These are phyloP conservation scores for Ceratocystis smalleyi DNA, from an alignment of 2,329 filamentous ascomycete genomes.

Conservation along the genomic window DNA sequence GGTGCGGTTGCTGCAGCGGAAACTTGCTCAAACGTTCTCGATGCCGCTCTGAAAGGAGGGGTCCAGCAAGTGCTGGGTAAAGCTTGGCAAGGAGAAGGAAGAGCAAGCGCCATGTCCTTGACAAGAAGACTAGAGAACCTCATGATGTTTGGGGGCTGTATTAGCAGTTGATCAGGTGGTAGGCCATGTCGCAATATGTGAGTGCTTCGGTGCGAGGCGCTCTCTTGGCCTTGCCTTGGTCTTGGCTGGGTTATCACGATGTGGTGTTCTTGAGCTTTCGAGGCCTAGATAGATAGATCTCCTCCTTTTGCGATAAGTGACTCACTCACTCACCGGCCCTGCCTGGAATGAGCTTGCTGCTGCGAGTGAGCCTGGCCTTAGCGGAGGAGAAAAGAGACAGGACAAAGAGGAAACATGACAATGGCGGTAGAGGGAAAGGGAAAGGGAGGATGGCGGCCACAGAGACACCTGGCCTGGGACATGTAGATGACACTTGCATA, in stretches of 20 bases:
- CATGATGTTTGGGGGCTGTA: background rate
- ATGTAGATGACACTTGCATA: background rate
- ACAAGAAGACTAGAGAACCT: background rate
- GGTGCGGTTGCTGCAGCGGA: conserved; percentile 8
- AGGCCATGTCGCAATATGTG: background rate
- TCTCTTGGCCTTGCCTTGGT: background rate
- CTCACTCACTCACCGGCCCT: background rate
- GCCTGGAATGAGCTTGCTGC: background rate
- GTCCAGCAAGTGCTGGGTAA: no score
- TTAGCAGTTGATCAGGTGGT: no score
- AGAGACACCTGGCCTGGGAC: background rate
- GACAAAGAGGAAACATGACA: background rate
- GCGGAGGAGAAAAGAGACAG: background rate
- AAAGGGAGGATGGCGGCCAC: background rate
- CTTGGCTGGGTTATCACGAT: background rate
- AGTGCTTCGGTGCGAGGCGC: background rate
- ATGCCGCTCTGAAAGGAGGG: background rate
- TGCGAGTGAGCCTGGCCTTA: background rate
- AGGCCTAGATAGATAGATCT: background rate
- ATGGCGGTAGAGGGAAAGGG: no score
- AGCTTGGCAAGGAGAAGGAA: background rate
- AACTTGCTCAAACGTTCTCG: conserved; percentile 21
- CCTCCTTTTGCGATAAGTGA: background rate
- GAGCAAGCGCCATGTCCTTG: background rate
- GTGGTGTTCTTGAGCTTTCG: background rate